Base-by-base conservation (phyloP, 1,284 basidiomycete genomes). In the Papiliotrema flavescens region DNA sequence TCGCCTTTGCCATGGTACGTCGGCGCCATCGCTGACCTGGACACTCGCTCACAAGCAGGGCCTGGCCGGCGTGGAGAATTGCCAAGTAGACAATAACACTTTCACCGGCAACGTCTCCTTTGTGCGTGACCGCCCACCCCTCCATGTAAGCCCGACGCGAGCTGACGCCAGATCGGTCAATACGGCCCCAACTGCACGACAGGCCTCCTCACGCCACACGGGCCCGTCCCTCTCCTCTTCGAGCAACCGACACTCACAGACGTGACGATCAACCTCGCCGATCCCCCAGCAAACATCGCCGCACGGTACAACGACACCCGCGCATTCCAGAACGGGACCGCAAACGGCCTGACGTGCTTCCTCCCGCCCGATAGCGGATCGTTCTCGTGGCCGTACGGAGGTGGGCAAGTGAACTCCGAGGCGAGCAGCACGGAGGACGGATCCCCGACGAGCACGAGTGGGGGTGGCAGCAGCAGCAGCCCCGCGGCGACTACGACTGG, bases 61-160 rank as follows among this genome's bases (percentile, higher is more conserved):
- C 13, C 79, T 88, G 40, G 81, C 81, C 19, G 83, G 83, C 7
- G 84, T 85, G 2, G 67, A 67, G 17, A 83, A 87, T 66, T 90
- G 89, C 69, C 84, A 83, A 0, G 79, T 90, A 26, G 73, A 81
- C 54, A 80, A 81, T 66, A 90, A 90, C 71, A 63, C 75, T 2
- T 78, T 91, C 44, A 51, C 82, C 14, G 86, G 84, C 14, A 90
- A 90, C 70, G 84, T 84, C 3, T 84, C 86, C 4, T 90, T 90
- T 72, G 69, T 71, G 41, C 28, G 67, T 60, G 19, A 24, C 20
- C 28, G 22, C 7, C 35, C 15, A 34, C 40, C 17, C 26, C 24
- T 36, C 2, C 14, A 2, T 26, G 7, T 22, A 35, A 19, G 23
- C n/a, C 11, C 39, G 15, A 43, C 17, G 8, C 1, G 35, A 39